Evolutionary conservation across 208 protist genomes (phyloP).

Genomic region (Wallacemonas rigidus): DNA sequence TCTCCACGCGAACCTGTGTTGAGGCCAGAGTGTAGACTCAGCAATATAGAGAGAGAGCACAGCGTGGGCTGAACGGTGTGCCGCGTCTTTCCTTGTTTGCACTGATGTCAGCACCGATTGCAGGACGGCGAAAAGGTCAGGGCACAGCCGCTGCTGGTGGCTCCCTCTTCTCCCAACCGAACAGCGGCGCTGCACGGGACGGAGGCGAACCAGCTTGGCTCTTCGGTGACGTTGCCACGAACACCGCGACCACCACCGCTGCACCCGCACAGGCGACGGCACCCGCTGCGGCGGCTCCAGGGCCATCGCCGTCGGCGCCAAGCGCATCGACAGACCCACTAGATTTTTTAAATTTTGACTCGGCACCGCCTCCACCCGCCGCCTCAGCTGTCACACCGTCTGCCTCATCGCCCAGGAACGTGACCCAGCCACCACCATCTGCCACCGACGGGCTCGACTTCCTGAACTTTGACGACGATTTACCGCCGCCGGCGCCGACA

Average conservation of each 20-base stretch:
- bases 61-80: too few species aligned
- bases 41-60: too few species aligned
- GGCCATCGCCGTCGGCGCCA: neutral
- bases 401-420: neutral
- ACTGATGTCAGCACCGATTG: constrained; percentile 32
- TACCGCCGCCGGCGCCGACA: neutral
- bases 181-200: too few species aligned
- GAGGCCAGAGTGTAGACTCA: too few species aligned
- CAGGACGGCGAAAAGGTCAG: constrained; percentile 42
- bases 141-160: neutral
- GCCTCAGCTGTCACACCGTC: neutral
- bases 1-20: too few species aligned
- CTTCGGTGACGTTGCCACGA: constrained; percentile 1
- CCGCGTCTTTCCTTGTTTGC: too few species aligned
- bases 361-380: neutral
- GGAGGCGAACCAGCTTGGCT: constrained; percentile 15
- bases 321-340: constrained; percentile 23
- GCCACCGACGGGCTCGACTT: constrained; percentile 4
- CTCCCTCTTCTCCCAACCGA: too few species aligned
- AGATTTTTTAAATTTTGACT: constrained; percentile 44
- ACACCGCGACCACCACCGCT: neutral
- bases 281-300: neutral
- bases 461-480: constrained; percentile 23
- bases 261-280: neutral
- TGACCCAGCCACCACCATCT: neutral